Evolutionary conservation across 2,329 filamentous ascomycete genomes (phyloP).

Genomic region (Colletotrichum sp.): DNA sequence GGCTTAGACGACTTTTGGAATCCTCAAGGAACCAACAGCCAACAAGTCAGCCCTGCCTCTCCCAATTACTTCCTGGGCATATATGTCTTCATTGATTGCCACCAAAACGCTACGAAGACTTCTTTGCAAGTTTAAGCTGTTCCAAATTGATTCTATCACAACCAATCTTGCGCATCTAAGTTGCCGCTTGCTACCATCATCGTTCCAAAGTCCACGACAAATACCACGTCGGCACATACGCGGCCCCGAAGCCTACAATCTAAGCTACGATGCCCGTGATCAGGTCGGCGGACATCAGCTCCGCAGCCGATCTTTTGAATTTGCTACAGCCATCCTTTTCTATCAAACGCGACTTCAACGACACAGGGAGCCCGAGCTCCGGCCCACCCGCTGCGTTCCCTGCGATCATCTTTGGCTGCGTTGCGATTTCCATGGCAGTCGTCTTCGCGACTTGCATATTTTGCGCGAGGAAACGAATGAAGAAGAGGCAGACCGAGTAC

Average conservation of each 20-base stretch:
- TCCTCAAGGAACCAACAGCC: not conserved
- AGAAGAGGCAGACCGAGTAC: not conserved
- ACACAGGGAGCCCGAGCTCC: not conserved
- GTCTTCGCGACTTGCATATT: not conserved
- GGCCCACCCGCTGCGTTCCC: not conserved
- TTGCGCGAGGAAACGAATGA: not conserved
- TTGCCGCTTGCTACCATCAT: not conserved
- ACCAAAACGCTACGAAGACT: not conserved
- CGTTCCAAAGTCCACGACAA: not conserved
- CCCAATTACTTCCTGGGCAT: not conserved
- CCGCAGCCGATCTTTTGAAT: not conserved
- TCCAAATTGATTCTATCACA: not conserved
- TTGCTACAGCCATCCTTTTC: not conserved
- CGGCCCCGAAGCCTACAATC: not conserved
- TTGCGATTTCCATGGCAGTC: not conserved
- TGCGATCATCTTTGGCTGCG: not conserved
- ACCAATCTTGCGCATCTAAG: not conserved
- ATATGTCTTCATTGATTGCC: not conserved
- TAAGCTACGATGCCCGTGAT: not conserved
- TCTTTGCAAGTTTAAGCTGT: not conserved
- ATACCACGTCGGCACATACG: not conserved
- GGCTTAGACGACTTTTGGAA: not conserved
- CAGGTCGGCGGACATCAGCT: not conserved
- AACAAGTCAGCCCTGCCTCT: not conserved
- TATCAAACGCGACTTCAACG: not conserved